Percentiles rank a stretch among this genome's conserved stretches.
Evolutionary conservation across 108 stramenopile species (phyloP).

Genomic region (Ochromonas danica): DNA sequence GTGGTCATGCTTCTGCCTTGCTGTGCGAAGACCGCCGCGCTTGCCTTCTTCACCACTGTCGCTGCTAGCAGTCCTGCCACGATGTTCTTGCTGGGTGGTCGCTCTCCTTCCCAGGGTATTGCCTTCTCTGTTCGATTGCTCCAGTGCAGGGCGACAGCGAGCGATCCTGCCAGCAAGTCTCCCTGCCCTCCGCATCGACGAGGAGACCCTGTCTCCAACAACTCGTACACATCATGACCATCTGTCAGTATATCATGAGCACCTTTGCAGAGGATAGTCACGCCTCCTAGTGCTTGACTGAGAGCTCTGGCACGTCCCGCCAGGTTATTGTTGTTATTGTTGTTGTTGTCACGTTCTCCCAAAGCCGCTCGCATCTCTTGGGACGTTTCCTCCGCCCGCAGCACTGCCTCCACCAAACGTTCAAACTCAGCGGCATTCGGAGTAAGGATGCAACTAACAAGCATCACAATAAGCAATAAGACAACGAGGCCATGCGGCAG

Average conservation of each 20-base stretch:
- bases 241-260: constrained; percentile 52
- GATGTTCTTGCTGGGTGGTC: constrained; percentile 51
- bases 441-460: no score
- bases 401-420: constrained; percentile 67
- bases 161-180: constrained; percentile 73
- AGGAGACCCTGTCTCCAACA: constrained; percentile 73
- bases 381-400: background rate
- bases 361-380: constrained; percentile 4
- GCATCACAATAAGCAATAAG: no score
- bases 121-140: constrained; percentile 64
- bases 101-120: background rate
- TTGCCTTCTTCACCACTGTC: constrained; percentile 68
- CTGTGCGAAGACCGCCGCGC: constrained; percentile 63
- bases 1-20: constrained; percentile 78
- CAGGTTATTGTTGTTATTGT: constrained; percentile 38
- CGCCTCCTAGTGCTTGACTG: constrained; percentile 40
- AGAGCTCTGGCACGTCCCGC: constrained; percentile 43
- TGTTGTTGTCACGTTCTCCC: constrained; percentile 23
- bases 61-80: constrained; percentile 72
- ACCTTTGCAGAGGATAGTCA: constrained; percentile 67
- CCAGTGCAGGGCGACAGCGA: constrained; percentile 18
- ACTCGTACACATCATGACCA: constrained; percentile 48
- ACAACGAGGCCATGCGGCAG: no score
- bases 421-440: constrained; percentile 88
- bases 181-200: constrained; percentile 96